These are phyloP conservation scores for Clonostachys sp. DNA, from an alignment of 2,329 filamentous ascomycete species.

Conservation along the genomic window DNA sequence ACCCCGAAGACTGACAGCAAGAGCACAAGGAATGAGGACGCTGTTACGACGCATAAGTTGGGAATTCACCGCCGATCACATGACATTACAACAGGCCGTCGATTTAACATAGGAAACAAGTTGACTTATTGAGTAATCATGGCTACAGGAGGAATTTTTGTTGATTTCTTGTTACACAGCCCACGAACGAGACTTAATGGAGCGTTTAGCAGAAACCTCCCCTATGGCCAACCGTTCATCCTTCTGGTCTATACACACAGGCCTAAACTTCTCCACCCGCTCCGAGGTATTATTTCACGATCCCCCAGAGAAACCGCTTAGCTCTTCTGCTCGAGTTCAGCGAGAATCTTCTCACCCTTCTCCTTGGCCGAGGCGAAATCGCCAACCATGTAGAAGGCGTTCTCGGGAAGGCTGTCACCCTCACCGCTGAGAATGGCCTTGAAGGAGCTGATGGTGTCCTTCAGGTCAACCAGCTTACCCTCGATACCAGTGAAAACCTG, in stretches of 20 bases:
- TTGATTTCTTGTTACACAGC: constrained; percentile 57
- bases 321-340: constrained; percentile 71
- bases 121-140: constrained; percentile 2
- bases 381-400: constrained; percentile 97
- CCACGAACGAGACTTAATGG: constrained; percentile 55
- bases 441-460: constrained; percentile 97
- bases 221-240: constrained; percentile 27
- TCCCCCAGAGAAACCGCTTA: constrained; percentile 26
- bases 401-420: constrained; percentile 92
- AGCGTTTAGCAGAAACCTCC: constrained; percentile 44
- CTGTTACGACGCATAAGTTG: no score
- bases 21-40: no score
- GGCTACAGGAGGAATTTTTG: constrained; percentile 39
- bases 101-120: no score
- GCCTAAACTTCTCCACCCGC: constrained; percentile 7
- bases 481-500: constrained; percentile 88
- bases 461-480: constrained; percentile 94
- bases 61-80: background rate
- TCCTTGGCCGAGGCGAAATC: constrained; percentile 86
- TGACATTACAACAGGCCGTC: background rate
- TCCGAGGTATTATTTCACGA: constrained; percentile 12
- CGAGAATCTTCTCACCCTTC: constrained; percentile 99
- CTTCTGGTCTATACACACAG: constrained; percentile 56
- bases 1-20: no score
- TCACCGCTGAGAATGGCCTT: constrained; percentile 95